These are phyloP conservation scores for Xylariales sp. DNA, from an alignment of 2,329 filamentous ascomycete species.

Conservation along the genomic window DNA sequence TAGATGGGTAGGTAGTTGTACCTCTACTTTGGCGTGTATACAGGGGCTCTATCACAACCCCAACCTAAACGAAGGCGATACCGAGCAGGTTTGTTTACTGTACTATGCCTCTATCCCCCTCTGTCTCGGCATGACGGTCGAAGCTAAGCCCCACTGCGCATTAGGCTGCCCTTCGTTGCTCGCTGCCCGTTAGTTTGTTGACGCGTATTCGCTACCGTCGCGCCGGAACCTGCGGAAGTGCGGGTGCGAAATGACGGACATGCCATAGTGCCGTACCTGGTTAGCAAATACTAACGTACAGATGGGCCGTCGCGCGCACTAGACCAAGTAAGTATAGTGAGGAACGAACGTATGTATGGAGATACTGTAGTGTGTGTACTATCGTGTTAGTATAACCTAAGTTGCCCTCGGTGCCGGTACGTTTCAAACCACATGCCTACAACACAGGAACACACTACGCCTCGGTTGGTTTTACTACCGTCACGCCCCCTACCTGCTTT, in stretches of 20 bases:
- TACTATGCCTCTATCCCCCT: no score
- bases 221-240: slow-evolving; percentile 25
- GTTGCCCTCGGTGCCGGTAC: background rate
- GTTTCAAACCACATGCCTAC: no score
- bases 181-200: background rate
- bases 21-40: background rate
- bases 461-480: background rate
- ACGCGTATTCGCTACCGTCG: slow-evolving; percentile 20
- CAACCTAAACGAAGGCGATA: background rate
- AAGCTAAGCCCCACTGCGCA: background rate
- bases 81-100: no score
- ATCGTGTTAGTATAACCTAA: background rate
- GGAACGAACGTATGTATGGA: no score
- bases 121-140: background rate
- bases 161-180: background rate
- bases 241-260: background rate
- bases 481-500: background rate
- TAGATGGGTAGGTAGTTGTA: background rate
- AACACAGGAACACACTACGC: no score
- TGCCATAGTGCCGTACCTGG: no score
- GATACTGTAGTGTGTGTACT: no score
- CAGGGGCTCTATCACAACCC: background rate
- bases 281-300: background rate
- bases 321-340: background rate
- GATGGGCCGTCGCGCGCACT: background rate